Conservation (phyloP, 148 eudicot genomes). For the Rhododendron mucronatum region DNA sequence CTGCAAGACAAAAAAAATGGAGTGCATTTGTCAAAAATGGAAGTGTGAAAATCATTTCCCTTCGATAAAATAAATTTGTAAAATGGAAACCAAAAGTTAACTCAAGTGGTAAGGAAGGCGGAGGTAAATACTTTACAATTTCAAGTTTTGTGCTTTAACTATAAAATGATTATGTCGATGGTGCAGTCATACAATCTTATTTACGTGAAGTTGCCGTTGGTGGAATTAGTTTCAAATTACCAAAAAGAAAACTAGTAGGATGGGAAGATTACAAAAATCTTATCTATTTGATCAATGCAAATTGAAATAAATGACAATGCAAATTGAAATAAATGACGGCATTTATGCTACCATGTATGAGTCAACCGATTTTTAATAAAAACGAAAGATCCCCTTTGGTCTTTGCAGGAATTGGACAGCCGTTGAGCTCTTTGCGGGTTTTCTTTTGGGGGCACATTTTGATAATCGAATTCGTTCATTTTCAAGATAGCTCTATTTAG, state of each 20-base stretch:
- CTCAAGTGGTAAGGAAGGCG: too few relatives aligned
- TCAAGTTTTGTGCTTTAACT: neutral
- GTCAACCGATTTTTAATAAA: neutral
- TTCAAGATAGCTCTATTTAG: too few relatives aligned
- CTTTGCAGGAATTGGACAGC: neutral
- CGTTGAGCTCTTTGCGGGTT: too few relatives aligned
- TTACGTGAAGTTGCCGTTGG: neutral
- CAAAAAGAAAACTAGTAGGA: neutral
- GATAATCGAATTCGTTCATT: neutral
- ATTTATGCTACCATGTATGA: too few relatives aligned
- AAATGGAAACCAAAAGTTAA: too few relatives aligned
- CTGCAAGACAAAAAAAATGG: too few relatives aligned
- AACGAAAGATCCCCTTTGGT: too few relatives aligned
- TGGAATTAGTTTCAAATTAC: neutral
- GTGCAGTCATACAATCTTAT: too few relatives aligned
- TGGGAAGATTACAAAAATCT: neutral
- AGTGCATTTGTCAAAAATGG: too few relatives aligned
- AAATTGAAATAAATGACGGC: neutral
- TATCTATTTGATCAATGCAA: neutral
- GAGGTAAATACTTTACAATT: neutral
- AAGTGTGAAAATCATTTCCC: too few relatives aligned
- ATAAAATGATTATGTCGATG: neutral
- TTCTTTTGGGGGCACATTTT: too few relatives aligned
- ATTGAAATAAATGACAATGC: neutral
- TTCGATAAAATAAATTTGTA: too few relatives aligned